These are phyloP conservation scores for Microcyclospora pomicola DNA, from an alignment of 2,329 filamentous ascomycete species.

Conservation along the genomic window DNA sequence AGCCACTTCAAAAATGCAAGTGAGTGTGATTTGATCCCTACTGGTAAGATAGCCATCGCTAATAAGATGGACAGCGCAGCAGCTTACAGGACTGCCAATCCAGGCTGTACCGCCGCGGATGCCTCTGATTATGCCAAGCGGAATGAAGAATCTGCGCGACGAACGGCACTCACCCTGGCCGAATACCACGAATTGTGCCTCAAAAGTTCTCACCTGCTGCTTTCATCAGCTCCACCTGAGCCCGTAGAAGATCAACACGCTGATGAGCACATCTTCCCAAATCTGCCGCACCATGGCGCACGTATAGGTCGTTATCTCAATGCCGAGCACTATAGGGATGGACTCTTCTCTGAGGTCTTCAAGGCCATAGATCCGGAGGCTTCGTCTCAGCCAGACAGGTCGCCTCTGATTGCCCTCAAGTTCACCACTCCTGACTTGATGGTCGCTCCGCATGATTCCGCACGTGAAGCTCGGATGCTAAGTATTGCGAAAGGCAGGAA, in stretches of 20 bases:
- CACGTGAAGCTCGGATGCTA: conserved; percentile 66
- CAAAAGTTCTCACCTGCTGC: conserved; percentile 12
- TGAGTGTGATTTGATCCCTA: conserved; percentile 9
- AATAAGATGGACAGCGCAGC: conserved; percentile 27
- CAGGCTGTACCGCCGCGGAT: conserved; percentile 32
- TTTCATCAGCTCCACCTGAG: conserved; percentile 21
- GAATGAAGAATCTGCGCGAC: conserved; percentile 52
- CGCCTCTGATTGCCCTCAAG: conserved; percentile 56
- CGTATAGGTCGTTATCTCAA: conserved; percentile 43
- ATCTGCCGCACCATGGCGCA: conserved; percentile 23
- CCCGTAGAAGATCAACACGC: conserved; percentile 11
- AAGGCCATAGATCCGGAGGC: conserved; percentile 38
- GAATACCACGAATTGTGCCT: conserved; percentile 37
- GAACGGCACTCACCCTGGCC: conserved; percentile 44
- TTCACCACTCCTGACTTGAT: conserved; percentile 63
- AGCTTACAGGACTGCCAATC: conserved; percentile 33
- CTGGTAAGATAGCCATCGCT: background rate
- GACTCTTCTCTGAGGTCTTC: conserved; percentile 75
- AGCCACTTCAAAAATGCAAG: conserved; percentile 36
- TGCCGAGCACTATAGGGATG: conserved; percentile 45
- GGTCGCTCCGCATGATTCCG: conserved; percentile 68
- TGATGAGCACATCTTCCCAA: conserved; percentile 19
- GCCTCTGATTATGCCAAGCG: conserved; percentile 47
- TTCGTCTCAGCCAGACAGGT: conserved; percentile 1
- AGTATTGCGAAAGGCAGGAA: conserved; percentile 40